Conservation (phyloP, 225 moss, liverwort and hornwort species). For the Sphagnum tenellum region DNA sequence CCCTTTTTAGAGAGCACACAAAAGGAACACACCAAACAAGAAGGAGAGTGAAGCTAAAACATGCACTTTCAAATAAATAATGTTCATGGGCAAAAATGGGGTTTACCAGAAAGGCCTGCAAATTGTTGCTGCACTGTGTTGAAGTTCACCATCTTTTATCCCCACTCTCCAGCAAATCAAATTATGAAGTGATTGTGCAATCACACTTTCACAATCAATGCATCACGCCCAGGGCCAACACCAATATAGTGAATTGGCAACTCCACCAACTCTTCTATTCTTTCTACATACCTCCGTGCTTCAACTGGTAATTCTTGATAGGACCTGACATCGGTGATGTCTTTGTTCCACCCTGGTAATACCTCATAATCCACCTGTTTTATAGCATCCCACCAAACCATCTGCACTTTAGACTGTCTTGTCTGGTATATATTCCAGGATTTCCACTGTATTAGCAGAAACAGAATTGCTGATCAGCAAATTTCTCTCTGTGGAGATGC, state of each 20-base stretch:
- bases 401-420: no score
- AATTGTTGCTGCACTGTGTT: no score
- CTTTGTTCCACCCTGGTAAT: constrained; percentile 71
- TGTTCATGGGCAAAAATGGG: no score
- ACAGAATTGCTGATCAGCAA: background rate
- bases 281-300: constrained; percentile 80
- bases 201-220: constrained; percentile 72
- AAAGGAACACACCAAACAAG: no score
- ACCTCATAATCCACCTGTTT: constrained; percentile 83
- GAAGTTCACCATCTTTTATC: background rate
- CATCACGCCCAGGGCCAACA: constrained; percentile 93
- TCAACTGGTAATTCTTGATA: constrained; percentile 74
- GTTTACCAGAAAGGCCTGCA: no score
- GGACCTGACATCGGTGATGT: constrained; percentile 61
- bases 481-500: no score
- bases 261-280: constrained; percentile 63
- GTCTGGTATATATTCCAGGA: no score
- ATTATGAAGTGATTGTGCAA: background rate
- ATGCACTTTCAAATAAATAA: no score
- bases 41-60: no score
- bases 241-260: constrained; percentile 74
- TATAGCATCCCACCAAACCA: no score
- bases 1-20: no score
- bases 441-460: background rate
- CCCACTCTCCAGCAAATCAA: no score